Evolutionary conservation across 129 eudicot species (phyloP).

Genomic region (Lactuca sativa): DNA sequence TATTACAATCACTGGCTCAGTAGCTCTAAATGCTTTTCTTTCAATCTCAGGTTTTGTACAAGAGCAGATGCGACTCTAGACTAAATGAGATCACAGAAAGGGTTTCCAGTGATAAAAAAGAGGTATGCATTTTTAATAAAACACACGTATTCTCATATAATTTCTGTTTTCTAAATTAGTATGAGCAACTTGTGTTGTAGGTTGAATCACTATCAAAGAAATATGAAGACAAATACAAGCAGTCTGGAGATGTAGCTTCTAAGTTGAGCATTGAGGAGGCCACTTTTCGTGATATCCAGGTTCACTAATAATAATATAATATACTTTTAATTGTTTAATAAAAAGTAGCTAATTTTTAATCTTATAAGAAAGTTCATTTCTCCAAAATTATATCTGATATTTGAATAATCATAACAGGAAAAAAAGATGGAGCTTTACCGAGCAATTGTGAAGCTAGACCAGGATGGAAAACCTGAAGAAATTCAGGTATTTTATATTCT

Average conservation of each 20-base stretch:
- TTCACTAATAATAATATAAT: neutral
- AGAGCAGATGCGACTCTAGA: conserved; percentile 90
- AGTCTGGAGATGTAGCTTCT: conserved; percentile 88
- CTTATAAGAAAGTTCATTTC: neutral
- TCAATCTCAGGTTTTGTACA: conserved; percentile 65
- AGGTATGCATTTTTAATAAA: conserved; percentile 45
- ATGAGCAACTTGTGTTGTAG: conserved; percentile 14
- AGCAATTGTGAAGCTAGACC: conserved; percentile 80
- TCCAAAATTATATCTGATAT: conserved; percentile 3
- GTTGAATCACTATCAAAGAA: conserved; percentile 77
- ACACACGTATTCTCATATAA: neutral
- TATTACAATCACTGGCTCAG: neutral
- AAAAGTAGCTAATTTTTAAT: neutral
- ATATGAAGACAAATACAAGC: conserved; percentile 88
- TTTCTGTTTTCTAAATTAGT: neutral
- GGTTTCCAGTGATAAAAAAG: conserved; percentile 66
- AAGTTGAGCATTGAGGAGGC: conserved; percentile 83
- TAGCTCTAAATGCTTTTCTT: conserved; percentile 8
- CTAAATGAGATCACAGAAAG: conserved; percentile 80
- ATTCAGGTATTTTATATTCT: conserved; percentile 47
- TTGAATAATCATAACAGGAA: conserved; percentile 39
- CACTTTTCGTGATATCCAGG: conserved; percentile 95
- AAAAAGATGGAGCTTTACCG: conserved; percentile 91
- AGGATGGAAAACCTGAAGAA: conserved; percentile 59
- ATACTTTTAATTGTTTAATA: neutral